Base-by-base conservation (phyloP, 768 basidiomycete genomes). In the Leccinellum albellum region DNA sequence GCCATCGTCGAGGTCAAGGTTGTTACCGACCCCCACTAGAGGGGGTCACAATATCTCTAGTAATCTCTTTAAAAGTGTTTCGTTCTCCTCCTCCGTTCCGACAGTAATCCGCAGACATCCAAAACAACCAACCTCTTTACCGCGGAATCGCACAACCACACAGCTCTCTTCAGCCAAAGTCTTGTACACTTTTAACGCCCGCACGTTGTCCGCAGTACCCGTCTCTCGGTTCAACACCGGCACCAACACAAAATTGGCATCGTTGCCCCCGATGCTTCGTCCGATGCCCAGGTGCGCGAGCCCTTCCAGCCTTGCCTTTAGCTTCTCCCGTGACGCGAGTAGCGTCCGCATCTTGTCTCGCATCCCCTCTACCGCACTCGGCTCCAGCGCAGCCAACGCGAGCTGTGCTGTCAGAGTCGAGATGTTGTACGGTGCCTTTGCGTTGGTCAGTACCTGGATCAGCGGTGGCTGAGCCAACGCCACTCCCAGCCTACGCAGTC, bases 371-470 rank as follows among this genome's bases (percentile, higher is more conserved):
- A 97, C 62, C 3, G 90, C 86, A 17, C 72, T 66, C 3, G 85
- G 79, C 0, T 89, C 83, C 29, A 98, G 82, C 0, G 96, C 93
- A 10, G 88, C 78, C 15, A 86, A 71, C 0, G 94, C 95, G 23
- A 98, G 82, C 28, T 83, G 74, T 13, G 96, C 92, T 6, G 93
- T 93, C 0, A 94, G 94, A 0, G 88, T 82, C 15, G 94, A 95
- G 62, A 99, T 85, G 72, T 97, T 98, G 78, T 98, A 99, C 0
- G 97, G 97, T 1, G 96, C 97, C 71, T 99, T 99, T 26, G 95
- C 90, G 71, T 98, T 98, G 57, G 85, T 83, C 53, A 98, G 84
- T 60, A 98, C 80, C 64, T 94, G 95, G 46, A 98, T 89, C 13
- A 99, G 76, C 0, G 91, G 86, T 0, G 94, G 94, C 58, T 94